Evolutionary conservation across 352 stramenopile species (phyloP).

Genomic region (Pythium scleroteichum): DNA sequence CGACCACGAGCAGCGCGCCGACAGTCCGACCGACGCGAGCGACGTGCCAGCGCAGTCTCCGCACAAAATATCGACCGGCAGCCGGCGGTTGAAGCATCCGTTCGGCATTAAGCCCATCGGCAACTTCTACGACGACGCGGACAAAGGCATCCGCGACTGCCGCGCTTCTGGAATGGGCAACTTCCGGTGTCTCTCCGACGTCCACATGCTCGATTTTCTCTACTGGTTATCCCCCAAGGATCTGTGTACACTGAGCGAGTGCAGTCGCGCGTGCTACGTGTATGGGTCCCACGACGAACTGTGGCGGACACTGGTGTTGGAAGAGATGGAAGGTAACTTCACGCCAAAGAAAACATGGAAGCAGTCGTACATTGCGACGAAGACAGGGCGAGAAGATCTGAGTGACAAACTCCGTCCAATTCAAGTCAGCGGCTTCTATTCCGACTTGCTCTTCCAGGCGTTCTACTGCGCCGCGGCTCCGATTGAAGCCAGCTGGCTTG

Average conservation of each 20-base stretch:
- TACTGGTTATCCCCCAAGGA: slow-evolving; percentile 53
- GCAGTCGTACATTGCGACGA: slow-evolving; percentile 67
- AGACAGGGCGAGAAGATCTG: slow-evolving; percentile 27
- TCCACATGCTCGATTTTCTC: slow-evolving; percentile 63
- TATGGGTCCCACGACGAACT: slow-evolving; percentile 79
- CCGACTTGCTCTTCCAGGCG: slow-evolving; percentile 86
- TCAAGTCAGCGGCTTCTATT: slow-evolving; percentile 74
- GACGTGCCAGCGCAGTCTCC: background rate
- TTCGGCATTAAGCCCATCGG: slow-evolving; percentile 83
- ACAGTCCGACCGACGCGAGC: background rate
- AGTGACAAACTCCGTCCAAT: slow-evolving; percentile 32
- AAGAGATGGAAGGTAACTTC: slow-evolving; percentile 74
- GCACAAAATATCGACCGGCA: background rate
- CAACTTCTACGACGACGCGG: slow-evolving; percentile 73
- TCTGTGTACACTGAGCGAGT: slow-evolving; percentile 42
- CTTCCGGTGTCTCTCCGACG: slow-evolving; percentile 60
- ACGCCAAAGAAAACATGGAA: slow-evolving; percentile 58
- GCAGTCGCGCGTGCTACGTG: slow-evolving; percentile 70
- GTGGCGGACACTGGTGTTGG: slow-evolving; percentile 77
- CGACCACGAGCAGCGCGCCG: background rate
- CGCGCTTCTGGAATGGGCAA: slow-evolving; percentile 55
- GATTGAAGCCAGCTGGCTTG: slow-evolving; percentile 66
- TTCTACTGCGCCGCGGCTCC: slow-evolving; percentile 76
- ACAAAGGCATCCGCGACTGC: slow-evolving; percentile 63
- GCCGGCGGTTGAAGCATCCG: slow-evolving; percentile 55